phyloP scores from a whole-genome alignment of 768 basidiomycete genomes.

The Podaxis sp. region DNA sequence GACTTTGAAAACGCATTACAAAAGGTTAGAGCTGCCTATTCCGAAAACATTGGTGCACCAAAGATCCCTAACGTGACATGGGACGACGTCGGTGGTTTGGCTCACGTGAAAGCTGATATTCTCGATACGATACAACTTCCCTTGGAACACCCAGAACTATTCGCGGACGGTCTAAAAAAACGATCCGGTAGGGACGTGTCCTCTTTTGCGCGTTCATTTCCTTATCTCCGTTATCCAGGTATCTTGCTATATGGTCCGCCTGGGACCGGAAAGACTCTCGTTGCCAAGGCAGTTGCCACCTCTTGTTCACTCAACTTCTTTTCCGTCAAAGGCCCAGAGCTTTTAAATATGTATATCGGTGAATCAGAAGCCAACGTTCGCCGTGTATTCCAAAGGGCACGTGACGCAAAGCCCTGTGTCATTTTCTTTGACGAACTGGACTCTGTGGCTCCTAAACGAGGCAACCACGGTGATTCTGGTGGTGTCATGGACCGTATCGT shows the following conservation, averaged over 20 bases:
- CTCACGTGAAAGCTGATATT: conserved; percentile 86
- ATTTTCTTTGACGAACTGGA: conserved; percentile 98
- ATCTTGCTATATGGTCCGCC: conserved; percentile 93
- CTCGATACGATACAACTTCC: conserved; percentile 95
- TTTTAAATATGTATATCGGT: conserved; percentile 98
- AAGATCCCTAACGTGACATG: conserved; percentile 94
- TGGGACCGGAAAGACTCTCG: conserved; percentile 92
- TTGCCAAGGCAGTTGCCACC: conserved; percentile 96
- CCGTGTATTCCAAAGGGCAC: conserved; percentile 84
- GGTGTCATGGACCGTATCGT: conserved; percentile 99
- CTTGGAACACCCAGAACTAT: conserved; percentile 86
- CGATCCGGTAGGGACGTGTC: conserved; percentile 67
- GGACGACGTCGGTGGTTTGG: conserved; percentile 96
- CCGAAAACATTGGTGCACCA: conserved; percentile 94
- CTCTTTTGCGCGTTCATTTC: not conserved
- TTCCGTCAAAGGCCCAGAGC: conserved; percentile 94
- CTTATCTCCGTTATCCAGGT: conserved; percentile 42
- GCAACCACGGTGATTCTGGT: conserved; percentile 93
- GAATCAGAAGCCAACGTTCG: conserved; percentile 98
- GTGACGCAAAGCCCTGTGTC: conserved; percentile 91
- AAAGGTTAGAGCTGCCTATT: conserved; percentile 74
- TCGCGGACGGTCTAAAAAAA: conserved; percentile 90
- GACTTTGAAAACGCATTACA: conserved; percentile 77
- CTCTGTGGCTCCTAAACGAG: conserved; percentile 91
- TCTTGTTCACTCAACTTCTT: conserved; percentile 95